Evolutionary conservation across 2,329 filamentous ascomycete genomes (phyloP).

Genomic region (Penicillium sp.): DNA sequence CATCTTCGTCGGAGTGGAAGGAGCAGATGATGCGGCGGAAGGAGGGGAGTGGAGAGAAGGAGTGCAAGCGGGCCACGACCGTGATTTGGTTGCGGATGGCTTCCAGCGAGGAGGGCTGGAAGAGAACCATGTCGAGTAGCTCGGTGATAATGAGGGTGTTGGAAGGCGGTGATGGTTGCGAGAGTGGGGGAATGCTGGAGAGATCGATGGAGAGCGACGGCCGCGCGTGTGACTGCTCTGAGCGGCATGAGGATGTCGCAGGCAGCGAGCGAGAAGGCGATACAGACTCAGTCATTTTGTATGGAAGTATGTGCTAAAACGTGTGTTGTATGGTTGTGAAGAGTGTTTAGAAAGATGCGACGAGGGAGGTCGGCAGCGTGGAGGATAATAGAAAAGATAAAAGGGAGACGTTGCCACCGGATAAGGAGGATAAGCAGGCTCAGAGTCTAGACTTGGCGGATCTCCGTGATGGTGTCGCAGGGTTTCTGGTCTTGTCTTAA

Average conservation of each 20-base stretch:
- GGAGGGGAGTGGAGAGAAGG: constrained; percentile 54
- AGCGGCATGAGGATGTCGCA: constrained; percentile 26
- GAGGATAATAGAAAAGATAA: constrained; percentile 18
- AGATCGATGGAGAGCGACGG: constrained; percentile 50
- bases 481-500: neutral
- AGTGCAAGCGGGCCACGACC: constrained; percentile 47
- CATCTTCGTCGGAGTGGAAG: constrained; percentile 46
- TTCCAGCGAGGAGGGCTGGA: constrained; percentile 48
- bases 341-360: neutral
- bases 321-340: neutral
- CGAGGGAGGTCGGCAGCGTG: neutral
- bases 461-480: neutral
- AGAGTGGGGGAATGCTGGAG: constrained; percentile 47
- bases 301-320: constrained; percentile 6
- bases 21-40: constrained; percentile 54
- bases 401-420: constrained; percentile 22
- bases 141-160: constrained; percentile 56
- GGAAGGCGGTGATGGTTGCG: constrained; percentile 48
- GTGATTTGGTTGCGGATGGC: constrained; percentile 47
- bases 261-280: constrained; percentile 27
- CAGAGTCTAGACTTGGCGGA: neutral
- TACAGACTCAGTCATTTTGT: constrained; percentile 22
- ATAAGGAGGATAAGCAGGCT: constrained; percentile 6
- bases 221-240: constrained; percentile 31
- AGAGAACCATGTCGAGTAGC: constrained; percentile 48